Percentiles rank a stretch among this genome's conserved stretches.
Conservation (phyloP, 2,329 filamentous ascomycete species). For the Phaeoacremonium minimum region DNA sequence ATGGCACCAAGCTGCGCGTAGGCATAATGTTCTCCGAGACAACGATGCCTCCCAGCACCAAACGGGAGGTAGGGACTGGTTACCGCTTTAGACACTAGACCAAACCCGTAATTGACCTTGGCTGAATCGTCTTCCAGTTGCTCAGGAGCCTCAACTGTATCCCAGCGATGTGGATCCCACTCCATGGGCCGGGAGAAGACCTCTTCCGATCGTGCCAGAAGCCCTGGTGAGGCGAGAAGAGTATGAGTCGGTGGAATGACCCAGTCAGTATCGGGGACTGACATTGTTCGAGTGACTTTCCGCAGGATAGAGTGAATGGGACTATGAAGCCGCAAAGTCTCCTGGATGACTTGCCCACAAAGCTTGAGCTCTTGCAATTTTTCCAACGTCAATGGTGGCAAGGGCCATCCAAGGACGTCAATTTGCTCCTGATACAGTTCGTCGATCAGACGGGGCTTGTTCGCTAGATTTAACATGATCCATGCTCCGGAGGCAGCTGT, state of each 20-base stretch:
- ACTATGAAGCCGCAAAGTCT: conserved; percentile 67
- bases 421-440: conserved; percentile 72
- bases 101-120: too few relatives aligned
- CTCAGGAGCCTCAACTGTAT: conserved; percentile 2
- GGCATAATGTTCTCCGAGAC: conserved; percentile 76
- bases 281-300: conserved; percentile 64
- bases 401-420: conserved; percentile 43
- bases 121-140: too few relatives aligned
- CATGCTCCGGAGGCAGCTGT: conserved; percentile 80
- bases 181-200: conserved; percentile 43
- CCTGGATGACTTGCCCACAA: conserved; percentile 62
- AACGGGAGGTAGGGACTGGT: conserved; percentile 48
- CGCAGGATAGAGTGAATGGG: conserved; percentile 73
- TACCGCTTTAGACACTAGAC: conserved; percentile 11
- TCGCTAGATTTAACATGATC: conserved; percentile 78
- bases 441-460: conserved; percentile 72
- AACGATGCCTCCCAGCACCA: conserved; percentile 67
- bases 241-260: conserved; percentile 47
- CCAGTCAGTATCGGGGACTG: conserved; percentile 52
- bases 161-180: conserved; percentile 10
- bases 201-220: conserved; percentile 43
- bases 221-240: conserved; percentile 35
- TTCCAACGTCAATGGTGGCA: conserved; percentile 51
- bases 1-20: conserved; percentile 67
- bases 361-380: conserved; percentile 57